Conservation (phyloP, 2,329 filamentous ascomycete species). For the Davidsoniella virescens region DNA sequence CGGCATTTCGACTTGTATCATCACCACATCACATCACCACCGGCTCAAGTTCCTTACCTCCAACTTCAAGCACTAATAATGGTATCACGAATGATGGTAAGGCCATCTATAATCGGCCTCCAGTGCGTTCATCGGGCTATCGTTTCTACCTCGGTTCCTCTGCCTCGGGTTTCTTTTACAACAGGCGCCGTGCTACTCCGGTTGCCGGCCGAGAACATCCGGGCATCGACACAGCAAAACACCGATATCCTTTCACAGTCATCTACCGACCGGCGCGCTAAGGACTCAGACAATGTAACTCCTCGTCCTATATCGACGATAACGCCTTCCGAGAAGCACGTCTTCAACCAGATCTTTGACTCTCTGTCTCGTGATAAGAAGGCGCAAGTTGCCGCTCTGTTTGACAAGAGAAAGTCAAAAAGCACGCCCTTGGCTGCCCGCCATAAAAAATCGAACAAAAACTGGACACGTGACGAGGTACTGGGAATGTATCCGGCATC, state of each 20-base stretch:
- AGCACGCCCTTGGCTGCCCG: not conserved
- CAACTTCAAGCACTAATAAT: too few relatives aligned
- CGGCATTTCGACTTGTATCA: not conserved
- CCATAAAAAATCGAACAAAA: not conserved
- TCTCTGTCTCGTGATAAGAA: conserved; percentile 19
- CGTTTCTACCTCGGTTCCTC: too few relatives aligned
- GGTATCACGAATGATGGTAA: too few relatives aligned
- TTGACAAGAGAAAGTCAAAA: not conserved
- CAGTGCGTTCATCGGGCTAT: not conserved
- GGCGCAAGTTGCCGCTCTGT: not conserved
- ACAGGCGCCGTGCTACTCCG: too few relatives aligned
- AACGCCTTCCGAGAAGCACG: conserved; percentile 38
- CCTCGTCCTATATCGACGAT: conserved; percentile 30
- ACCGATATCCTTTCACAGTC: not conserved
- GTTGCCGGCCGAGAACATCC: too few relatives aligned
- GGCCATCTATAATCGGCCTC: too few relatives aligned
- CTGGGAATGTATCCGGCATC: conserved; percentile 24
- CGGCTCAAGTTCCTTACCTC: too few relatives aligned
- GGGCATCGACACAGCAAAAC: too few relatives aligned
- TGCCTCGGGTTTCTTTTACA: too few relatives aligned
- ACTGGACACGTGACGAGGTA: conserved; percentile 19
- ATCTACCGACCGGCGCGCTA: not conserved
- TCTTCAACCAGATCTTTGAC: conserved; percentile 42
- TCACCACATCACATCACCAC: not conserved
- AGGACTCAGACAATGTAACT: not conserved